Evolutionary conservation across 352 stramenopile genomes (phyloP).

Genomic region (Blastocystis sp.): DNA sequence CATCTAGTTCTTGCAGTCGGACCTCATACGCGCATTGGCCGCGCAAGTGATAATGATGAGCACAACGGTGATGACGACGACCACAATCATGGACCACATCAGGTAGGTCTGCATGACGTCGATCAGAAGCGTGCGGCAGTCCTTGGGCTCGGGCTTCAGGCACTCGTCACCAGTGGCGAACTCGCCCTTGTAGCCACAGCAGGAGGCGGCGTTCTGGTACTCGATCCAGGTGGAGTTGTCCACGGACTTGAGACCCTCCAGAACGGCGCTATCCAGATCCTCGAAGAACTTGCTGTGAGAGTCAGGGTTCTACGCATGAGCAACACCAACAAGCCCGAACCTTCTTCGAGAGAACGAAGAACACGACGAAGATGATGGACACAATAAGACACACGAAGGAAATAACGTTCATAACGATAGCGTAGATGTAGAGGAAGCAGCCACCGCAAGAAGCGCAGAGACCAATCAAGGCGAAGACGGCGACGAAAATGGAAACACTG

Average conservation of each 20-base stretch:
- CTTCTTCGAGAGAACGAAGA: slow-evolving; percentile 42
- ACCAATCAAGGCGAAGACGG: slow-evolving; percentile 1
- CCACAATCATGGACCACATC: background rate
- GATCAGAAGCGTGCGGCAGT: background rate
- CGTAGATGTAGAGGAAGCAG: slow-evolving; percentile 22
- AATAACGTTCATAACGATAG: slow-evolving; percentile 7
- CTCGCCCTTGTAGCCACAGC: slow-evolving; percentile 11
- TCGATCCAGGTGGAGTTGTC: slow-evolving; percentile 3
- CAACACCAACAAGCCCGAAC: background rate
- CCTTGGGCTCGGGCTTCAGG: background rate
- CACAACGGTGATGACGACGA: slow-evolving; percentile 3
- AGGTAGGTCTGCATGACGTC: background rate
- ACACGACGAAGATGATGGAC: background rate
- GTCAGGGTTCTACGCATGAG: slow-evolving; percentile 4
- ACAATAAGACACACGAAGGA: slow-evolving; percentile 5
- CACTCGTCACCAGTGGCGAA: background rate
- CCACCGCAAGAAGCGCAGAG: slow-evolving; percentile 20
- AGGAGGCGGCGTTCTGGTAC: background rate
- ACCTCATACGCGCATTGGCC: background rate
- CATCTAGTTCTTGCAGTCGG: background rate
- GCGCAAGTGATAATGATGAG: slow-evolving; percentile 4
- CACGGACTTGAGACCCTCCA: background rate
- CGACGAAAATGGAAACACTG: background rate
- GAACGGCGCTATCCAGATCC: background rate
- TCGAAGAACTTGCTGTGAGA: slow-evolving; percentile 11